phyloP scores from a whole-genome alignment of 2,329 filamentous ascomycete genomes.

The Aspergillus quadricinctus region DNA sequence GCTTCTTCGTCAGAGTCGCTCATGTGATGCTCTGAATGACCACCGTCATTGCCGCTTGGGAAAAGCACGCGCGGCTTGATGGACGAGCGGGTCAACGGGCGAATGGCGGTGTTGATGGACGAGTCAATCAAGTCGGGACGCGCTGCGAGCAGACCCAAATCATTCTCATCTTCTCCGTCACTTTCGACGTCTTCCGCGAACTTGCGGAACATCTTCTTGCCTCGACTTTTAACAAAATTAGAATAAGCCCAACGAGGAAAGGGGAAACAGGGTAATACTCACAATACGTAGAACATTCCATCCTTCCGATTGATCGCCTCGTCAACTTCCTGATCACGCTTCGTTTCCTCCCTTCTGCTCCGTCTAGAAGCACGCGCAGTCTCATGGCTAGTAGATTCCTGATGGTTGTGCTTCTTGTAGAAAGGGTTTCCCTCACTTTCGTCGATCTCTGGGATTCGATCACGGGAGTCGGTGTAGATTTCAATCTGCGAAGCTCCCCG shows the following conservation, averaged over 20 bases:
- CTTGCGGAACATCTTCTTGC: conserved; percentile 57
- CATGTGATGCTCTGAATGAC: conserved; percentile 33
- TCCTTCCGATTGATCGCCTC: conserved; percentile 51
- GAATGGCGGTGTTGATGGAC: conserved; percentile 27
- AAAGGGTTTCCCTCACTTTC: conserved; percentile 55
- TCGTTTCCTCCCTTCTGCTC: conserved; percentile 30
- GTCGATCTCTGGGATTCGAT: conserved; percentile 54
- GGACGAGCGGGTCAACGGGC: conserved; percentile 53
- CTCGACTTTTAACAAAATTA: conserved; percentile 47
- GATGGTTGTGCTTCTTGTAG: conserved; percentile 37
- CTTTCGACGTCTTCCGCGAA: conserved; percentile 44
- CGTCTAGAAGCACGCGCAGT: conserved; percentile 30
- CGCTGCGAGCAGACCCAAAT: conserved; percentile 39
- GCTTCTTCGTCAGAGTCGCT: conserved; percentile 49
- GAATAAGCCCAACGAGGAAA: conserved; percentile 6
- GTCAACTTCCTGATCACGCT: conserved; percentile 42
- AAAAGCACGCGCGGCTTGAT: conserved; percentile 61
- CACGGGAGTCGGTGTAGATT: conserved; percentile 61
- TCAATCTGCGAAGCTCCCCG: conserved; percentile 42
- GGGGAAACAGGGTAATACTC: conserved; percentile 34
- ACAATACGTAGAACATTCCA: conserved; percentile 60
- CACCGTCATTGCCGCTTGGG: conserved; percentile 43
- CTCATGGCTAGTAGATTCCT: conserved; percentile 17
- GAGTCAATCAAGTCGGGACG: conserved; percentile 36
- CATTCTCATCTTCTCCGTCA: conserved; percentile 38